These are phyloP conservation scores for Pachysolen tannophilus DNA, from an alignment of 805 yeast genomes.

Conservation along the genomic window DNA sequence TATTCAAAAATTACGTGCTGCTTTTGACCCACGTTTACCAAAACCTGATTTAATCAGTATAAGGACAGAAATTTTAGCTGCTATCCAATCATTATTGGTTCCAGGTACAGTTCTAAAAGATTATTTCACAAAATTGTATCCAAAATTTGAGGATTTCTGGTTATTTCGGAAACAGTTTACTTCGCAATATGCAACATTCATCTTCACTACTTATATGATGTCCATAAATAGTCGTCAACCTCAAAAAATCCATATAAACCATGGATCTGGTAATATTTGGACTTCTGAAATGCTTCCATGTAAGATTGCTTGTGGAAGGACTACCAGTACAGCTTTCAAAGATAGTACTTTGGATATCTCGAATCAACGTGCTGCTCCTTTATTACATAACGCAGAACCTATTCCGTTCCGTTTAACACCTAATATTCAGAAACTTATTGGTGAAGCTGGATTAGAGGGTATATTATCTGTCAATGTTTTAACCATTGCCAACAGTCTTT, in stretches of 20 bases:
- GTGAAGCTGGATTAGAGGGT: constrained; percentile 92
- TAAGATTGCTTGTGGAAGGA: constrained; percentile 51
- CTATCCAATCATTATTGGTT: constrained; percentile 80
- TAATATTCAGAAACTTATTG: constrained; percentile 86
- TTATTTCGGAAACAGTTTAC: constrained; percentile 91
- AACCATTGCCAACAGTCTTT: constrained; percentile 78
- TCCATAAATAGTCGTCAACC: constrained; percentile 91
- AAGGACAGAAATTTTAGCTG: constrained; percentile 83
- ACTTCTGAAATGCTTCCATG: constrained; percentile 95
- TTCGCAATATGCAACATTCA: constrained; percentile 87
- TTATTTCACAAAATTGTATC: constrained; percentile 62
- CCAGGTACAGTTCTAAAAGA: constrained; percentile 79
- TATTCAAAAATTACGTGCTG: constrained; percentile 79
- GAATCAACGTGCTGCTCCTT: constrained; percentile 58
- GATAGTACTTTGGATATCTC: constrained; percentile 39
- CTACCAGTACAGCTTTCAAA: constrained; percentile 30
- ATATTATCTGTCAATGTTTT: constrained; percentile 77
- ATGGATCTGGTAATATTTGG: constrained; percentile 81
- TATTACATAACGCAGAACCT: constrained; percentile 83
- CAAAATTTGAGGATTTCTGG: constrained; percentile 92
- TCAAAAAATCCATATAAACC: constrained; percentile 79
- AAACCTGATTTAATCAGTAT: constrained; percentile 86
- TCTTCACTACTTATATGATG: constrained; percentile 91
- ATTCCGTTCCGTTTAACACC: constrained; percentile 97
- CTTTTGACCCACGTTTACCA: constrained; percentile 88